These are phyloP conservation scores for Penicillium vulpinum DNA, from an alignment of 2,329 filamentous ascomycete species.

Conservation along the genomic window DNA sequence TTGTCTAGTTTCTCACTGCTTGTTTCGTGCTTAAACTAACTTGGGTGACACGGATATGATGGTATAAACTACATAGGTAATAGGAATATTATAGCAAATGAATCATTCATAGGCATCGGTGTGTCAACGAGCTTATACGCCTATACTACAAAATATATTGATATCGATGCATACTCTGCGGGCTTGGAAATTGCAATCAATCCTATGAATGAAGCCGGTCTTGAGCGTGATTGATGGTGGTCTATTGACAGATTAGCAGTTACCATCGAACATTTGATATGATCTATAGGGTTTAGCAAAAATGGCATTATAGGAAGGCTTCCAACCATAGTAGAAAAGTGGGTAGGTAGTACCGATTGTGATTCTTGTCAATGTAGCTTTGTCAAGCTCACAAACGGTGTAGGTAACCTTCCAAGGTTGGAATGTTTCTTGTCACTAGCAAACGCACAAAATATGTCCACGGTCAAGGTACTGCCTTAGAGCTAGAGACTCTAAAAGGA, in stretches of 20 bases:
- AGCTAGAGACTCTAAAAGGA: not conserved
- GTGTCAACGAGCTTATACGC: no score
- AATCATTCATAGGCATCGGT: not conserved
- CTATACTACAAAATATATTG: not conserved
- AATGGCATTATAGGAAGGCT: not conserved
- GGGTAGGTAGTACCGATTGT: not conserved
- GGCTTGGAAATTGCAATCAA: not conserved
- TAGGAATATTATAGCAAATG: no score
- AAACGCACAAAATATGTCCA: not conserved
- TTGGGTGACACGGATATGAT: not conserved
- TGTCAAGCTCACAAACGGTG: not conserved
- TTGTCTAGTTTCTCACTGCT: no score
- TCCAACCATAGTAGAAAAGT: not conserved
- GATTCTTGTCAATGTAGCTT: not conserved
- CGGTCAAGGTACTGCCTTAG: not conserved
- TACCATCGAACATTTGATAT: not conserved
- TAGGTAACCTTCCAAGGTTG: not conserved
- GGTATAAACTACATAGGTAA: not conserved
- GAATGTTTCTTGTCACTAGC: not conserved
- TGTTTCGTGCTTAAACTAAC: not conserved
- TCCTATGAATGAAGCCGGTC: not conserved
- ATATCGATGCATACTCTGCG: not conserved
- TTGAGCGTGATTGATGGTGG: not conserved
- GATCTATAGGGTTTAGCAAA: not conserved
- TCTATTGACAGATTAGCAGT: not conserved